Base-by-base conservation (phyloP, 2,329 filamentous ascomycete species). In the Clonostachys rhizophaga region DNA sequence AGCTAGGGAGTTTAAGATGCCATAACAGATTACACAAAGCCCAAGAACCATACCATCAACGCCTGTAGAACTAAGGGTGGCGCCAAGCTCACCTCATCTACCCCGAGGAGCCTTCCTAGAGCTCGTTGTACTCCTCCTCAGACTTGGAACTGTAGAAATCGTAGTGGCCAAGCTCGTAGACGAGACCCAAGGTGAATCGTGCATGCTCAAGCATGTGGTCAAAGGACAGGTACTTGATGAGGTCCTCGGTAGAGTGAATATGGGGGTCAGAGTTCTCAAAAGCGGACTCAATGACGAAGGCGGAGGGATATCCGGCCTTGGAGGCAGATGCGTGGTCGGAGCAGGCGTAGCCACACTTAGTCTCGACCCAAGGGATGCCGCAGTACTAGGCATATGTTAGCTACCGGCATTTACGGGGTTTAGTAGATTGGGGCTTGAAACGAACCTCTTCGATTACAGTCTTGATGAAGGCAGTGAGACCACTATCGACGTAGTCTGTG, bases 121-220 rank as follows among this genome's bases (percentile, higher is more conserved):
- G 57, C 52, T 72, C 70, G 42, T 58, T 52, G 51, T 63, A 55
- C 40, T 56, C 49, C 37, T 64, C 54, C 30, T 58, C 54, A 3
- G 53, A 52, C 49, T 63, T 55, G 51, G 55, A 52, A 48, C 66
- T 70, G 48, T 77, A 70, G 55, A 91, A 88, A 50, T 87, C 74
- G 17, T 88, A 82, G 70, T 89, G 89, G 10, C 84, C 89, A 50
- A 95, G 77, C 71, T 96, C 91, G 58, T 91, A 92, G 5, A 85
- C 89, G 55, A 95, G 77, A 6, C 86, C 88, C 34, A 95, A 73
- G 2, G 89, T 94, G 76, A 96, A 78, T 63, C 83, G 86, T 18
- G 89, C 89, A 67, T 96, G 91, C 70, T 96, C 85, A 34, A 94
- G 75, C 90, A 96, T 95, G 65, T 96, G 91, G 62, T 91, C 83